phyloP scores from a whole-genome alignment of 2,329 filamentous ascomycete species.

The Aspergillus awamori region DNA sequence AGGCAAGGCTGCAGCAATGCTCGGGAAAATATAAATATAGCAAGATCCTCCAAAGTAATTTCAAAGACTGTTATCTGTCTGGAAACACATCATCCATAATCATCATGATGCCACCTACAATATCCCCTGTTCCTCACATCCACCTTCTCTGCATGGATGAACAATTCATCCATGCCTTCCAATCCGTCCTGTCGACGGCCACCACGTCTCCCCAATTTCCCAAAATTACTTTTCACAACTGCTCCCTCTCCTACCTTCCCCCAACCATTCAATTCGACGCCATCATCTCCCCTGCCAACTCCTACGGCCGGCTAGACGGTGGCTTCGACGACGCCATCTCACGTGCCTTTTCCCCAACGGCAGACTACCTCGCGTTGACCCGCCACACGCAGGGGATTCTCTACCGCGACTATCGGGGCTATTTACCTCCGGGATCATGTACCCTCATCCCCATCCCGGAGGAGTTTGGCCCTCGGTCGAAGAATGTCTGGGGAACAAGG shows the following conservation, averaged over 20 bases:
- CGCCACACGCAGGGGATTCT: slow-evolving; percentile 48
- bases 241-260: slow-evolving; percentile 44
- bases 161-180: slow-evolving; percentile 46
- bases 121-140: slow-evolving; percentile 40
- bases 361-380: slow-evolving; percentile 54
- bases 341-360: slow-evolving; percentile 46
- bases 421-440: slow-evolving; percentile 55
- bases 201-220: slow-evolving; percentile 30
- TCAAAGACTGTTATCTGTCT: no score
- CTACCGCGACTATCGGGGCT: slow-evolving; percentile 54
- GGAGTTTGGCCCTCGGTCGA: slow-evolving; percentile 34
- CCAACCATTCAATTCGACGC: slow-evolving; percentile 47
- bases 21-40: no score
- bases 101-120: no score
- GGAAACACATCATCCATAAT: no score
- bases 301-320: slow-evolving; percentile 58
- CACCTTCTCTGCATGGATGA: slow-evolving; percentile 49
- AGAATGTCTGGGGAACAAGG: slow-evolving; percentile 47
- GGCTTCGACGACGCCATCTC: slow-evolving; percentile 60
- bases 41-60: no score
- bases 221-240: slow-evolving; percentile 34
- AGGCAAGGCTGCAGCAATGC: no score
- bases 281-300: slow-evolving; percentile 59
- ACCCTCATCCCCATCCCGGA: slow-evolving; percentile 52
- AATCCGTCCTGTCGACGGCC: slow-evolving; percentile 35